phyloP scores from a whole-genome alignment of 1,284 basidiomycete species.

The Apiotrichum laibachii region DNA sequence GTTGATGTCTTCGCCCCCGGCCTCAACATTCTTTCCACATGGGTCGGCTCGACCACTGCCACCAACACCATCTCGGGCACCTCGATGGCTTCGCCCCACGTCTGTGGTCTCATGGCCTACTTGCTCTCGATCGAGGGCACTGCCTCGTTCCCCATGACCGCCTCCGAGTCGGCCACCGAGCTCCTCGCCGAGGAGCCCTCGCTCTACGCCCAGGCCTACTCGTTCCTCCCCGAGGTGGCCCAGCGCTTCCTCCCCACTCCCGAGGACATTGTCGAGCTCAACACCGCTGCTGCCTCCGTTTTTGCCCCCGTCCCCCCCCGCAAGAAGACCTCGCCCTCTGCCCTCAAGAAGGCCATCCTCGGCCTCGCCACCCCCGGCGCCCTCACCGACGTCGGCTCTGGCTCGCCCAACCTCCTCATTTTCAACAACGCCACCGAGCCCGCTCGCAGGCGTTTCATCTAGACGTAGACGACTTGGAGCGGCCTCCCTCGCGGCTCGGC shows the following conservation, averaged over 20 bases:
- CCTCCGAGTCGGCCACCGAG: conserved; percentile 33
- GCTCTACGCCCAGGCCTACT: conserved; percentile 31
- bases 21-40: conserved; percentile 76
- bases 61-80: conserved; percentile 65
- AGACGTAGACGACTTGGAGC: not conserved
- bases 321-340: conserved; percentile 58
- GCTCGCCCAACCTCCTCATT: conserved; percentile 69
- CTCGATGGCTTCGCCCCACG: conserved; percentile 62
- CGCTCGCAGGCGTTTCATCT: not conserved
- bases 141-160: conserved; percentile 54
- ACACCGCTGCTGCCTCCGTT: conserved; percentile 11
- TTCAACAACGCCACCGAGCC: conserved; percentile 74
- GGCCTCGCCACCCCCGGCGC: conserved; percentile 60
- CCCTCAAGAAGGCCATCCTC: conserved; percentile 72
- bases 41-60: conserved; percentile 60
- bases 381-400: conserved; percentile 52
- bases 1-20: conserved; percentile 82
- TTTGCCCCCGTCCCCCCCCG: conserved; percentile 27
- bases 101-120: conserved; percentile 72
- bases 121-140: conserved; percentile 75
- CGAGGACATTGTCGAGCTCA: conserved; percentile 30
- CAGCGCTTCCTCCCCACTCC: conserved; percentile 45
- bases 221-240: conserved; percentile 40
- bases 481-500: too few relatives aligned
- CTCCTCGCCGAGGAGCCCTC: conserved; percentile 53